These are phyloP conservation scores for Flaveria bidentis DNA, from an alignment of 129 eudicot species.

Conservation along the genomic window DNA sequence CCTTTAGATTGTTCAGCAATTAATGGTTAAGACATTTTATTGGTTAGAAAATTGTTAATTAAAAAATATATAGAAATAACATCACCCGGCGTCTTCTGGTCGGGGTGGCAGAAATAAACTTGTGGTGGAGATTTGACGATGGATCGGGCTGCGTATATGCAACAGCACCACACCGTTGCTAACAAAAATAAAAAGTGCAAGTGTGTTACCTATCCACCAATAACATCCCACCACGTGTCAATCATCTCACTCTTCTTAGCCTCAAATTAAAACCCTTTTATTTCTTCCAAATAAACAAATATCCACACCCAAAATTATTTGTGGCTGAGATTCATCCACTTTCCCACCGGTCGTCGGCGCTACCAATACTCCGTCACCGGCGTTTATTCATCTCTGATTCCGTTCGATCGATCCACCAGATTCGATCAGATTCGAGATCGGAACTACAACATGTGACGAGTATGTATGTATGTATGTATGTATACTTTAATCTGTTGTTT, in stretches of 20 bases:
- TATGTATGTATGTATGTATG: no score
- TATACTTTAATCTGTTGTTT: no score
- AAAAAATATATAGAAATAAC: no score
- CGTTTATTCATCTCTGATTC: no score
- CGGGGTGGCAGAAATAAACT: neutral
- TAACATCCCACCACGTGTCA: slow-evolving; percentile 54
- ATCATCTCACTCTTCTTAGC: slow-evolving; percentile 41
- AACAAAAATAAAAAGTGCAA: slow-evolving; percentile 49
- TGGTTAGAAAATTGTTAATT: no score
- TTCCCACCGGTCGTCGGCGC: neutral
- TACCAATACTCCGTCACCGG: no score
- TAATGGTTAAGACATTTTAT: no score
- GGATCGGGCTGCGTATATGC: neutral
- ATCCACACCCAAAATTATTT: slow-evolving; percentile 18
- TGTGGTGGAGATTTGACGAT: neutral
- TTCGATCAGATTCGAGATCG: no score
- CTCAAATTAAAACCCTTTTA: slow-evolving; percentile 45
- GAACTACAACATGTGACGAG: no score
- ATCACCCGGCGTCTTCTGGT: neutral
- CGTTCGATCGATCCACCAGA: no score
- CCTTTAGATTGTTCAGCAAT: no score
- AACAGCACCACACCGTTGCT: neutral
- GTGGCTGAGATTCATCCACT: slow-evolving; percentile 63
- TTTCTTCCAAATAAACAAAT: slow-evolving; percentile 18
- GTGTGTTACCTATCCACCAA: slow-evolving; percentile 42